Percentiles rank a stretch among this genome's conserved stretches.
Evolutionary conservation across 176 grass and related monocot genomes (phyloP).

Genomic region (Juncus effusus): DNA sequence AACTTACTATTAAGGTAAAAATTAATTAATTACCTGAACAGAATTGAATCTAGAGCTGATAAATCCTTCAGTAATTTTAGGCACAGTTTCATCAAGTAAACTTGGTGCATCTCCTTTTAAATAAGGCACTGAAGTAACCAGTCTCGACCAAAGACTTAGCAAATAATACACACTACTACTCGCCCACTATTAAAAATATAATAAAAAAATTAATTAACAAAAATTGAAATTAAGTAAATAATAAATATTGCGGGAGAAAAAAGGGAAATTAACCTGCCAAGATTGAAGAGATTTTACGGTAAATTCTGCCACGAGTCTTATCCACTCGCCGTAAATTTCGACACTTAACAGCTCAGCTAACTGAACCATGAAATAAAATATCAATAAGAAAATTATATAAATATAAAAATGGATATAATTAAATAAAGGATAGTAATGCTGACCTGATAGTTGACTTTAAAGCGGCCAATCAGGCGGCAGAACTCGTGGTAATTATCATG

Average conservation of each 20-base stretch:
- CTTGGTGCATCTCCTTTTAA: constrained; percentile 94
- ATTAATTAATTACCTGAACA: constrained; percentile 67
- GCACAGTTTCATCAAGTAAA: constrained; percentile 94
- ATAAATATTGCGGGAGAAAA: too few relatives aligned
- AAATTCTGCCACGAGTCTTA: constrained; percentile 88
- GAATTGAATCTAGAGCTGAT: constrained; percentile 96
- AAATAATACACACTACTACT: constrained; percentile 98
- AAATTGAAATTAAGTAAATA: not conserved
- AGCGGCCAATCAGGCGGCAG: constrained; percentile 90
- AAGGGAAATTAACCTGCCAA: constrained; percentile 80
- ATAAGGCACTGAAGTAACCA: constrained; percentile 98
- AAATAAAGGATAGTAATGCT: constrained; percentile 11
- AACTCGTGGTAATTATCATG: constrained; percentile 99
- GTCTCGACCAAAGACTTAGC: constrained; percentile 90
- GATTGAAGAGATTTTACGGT: constrained; percentile 91
- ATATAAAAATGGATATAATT: not conserved
- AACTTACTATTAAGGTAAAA: not conserved
- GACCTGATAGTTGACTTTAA: constrained; percentile 98
- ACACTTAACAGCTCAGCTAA: constrained; percentile 83
- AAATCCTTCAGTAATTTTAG: constrained; percentile 95
- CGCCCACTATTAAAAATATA: constrained; percentile 67
- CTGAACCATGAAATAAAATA: constrained; percentile 41
- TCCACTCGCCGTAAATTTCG: constrained; percentile 97
- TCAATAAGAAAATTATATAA: constrained; percentile 7
- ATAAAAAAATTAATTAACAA: constrained; percentile 24